Percentiles rank a stretch among this genome's conserved stretches.
These are phyloP conservation scores for Tuber brumale DNA, from an alignment of 495 filamentous ascomycete species.

Conservation along the genomic window DNA sequence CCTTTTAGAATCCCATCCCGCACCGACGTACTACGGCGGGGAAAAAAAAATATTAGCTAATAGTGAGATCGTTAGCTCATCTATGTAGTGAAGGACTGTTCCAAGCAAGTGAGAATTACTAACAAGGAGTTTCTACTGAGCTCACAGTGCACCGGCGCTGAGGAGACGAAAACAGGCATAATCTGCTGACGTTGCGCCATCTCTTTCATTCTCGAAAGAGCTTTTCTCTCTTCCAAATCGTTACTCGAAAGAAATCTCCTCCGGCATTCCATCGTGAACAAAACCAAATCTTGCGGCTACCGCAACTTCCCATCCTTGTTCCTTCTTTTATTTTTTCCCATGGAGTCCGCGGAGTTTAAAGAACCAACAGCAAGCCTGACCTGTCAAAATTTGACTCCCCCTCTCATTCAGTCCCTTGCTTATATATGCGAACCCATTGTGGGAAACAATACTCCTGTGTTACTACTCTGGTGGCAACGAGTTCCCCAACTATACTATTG, in stretches of 20 bases:
- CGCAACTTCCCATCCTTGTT: constrained; percentile 21
- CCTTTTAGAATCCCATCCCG: background rate
- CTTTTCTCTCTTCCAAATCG: constrained; percentile 5
- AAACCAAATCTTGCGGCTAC: constrained; percentile 10
- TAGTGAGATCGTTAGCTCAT: constrained; percentile 21
- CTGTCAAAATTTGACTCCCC: background rate
- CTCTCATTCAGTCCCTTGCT: background rate
- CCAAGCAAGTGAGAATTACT: background rate
- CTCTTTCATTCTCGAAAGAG: constrained; percentile 23
- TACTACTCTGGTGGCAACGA: background rate
- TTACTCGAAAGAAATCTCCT: background rate
- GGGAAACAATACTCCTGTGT: background rate
- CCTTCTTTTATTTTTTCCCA: constrained; percentile 16
- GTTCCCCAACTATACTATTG: background rate
- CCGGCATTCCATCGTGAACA: background rate
- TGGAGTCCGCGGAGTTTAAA: background rate
- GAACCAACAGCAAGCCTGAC: background rate
- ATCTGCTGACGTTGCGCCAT: constrained; percentile 36
- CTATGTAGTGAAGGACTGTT: background rate
- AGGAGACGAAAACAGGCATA: constrained; percentile 6
- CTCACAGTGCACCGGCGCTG: constrained; percentile 10
- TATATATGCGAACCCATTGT: background rate
- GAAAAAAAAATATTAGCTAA: constrained; percentile 21
- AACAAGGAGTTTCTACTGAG: background rate
- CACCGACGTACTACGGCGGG: background rate